A percentile compares a stretch with the other conserved stretches of the same genome.
Evolutionary conservation across 768 basidiomycete genomes (phyloP).

Genomic region (Xerocomellus dryophilus): DNA sequence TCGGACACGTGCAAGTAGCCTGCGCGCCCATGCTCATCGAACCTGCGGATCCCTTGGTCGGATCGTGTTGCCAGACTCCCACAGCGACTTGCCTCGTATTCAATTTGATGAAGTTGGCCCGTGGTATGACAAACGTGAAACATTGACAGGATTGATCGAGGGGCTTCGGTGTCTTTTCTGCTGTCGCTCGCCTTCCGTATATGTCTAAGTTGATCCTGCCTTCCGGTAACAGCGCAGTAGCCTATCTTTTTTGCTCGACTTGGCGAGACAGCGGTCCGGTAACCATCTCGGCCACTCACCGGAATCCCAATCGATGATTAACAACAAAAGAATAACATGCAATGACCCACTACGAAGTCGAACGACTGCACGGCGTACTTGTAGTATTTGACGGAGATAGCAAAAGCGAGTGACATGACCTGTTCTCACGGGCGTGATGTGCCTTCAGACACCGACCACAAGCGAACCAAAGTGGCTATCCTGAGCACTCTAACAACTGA

Average conservation of each 20-base stretch:
- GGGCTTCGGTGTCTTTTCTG: conserved; percentile 27
- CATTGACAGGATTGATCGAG: conserved; percentile 43
- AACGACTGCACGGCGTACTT: background rate
- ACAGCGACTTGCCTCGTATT: conserved; percentile 3
- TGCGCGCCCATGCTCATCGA: background rate
- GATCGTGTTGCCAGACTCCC: background rate
- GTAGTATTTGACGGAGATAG: background rate
- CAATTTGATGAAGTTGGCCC: conserved; percentile 5
- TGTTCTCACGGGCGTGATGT: background rate
- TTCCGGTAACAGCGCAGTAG: conserved; percentile 36
- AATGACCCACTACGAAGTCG: background rate
- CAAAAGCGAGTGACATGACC: background rate
- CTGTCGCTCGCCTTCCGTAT: conserved; percentile 28
- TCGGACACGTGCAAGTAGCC: background rate
- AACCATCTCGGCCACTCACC: conserved; percentile 9
- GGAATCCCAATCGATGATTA: background rate
- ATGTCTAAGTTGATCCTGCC: conserved; percentile 37
- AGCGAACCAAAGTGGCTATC: background rate
- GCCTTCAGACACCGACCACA: background rate
- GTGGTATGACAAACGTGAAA: conserved; percentile 40
- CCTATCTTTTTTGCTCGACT: conserved; percentile 22
- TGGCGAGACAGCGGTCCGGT: conserved; percentile 6
- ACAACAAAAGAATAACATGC: background rate
- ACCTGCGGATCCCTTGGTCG: background rate
- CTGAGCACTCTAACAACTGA: background rate